Base-by-base conservation (phyloP, 106 monocot genomes). In the Apostasia ramifera region DNA sequence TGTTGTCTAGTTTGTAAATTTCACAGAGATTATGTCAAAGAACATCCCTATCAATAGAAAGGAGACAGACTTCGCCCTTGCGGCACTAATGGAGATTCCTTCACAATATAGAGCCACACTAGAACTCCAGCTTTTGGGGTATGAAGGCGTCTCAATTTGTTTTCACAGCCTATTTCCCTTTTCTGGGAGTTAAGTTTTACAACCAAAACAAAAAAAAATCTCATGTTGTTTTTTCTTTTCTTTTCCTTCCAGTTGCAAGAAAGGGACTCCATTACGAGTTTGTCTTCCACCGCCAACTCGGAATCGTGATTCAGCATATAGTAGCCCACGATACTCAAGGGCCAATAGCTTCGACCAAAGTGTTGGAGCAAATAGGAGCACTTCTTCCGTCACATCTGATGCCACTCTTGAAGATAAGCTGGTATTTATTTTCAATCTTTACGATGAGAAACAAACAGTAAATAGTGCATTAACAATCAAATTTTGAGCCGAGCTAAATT, bases 31-130 rank as follows among this genome's bases (percentile, higher is more conserved):
- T 2, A 93, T 93, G 90, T 80, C 82, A 2, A 78, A 68, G 55
- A 80, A 74, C 56, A 71, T 80, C 42, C 72, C 84, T 13, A 15
- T 67, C 42, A 68, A 62, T 8, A 77, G 76, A 70, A 94, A 87
- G 71, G 94, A 94, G 66, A 71, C 86, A 43, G 84, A 77, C 6
- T 94, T 94, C 71, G 85, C 94, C 11, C 79, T 94, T 44, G 79
- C 81, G 38, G 86, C 94, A 43, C 69, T 93, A 49, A 89, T 89
- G 89, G 93, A 93, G 73, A 86, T 89, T 59, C 93, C 93, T 26
- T 62, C 79, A 15, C 93, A 93, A 57, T 93, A 93, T 56, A 84
- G 73, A 76, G 93, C 93, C 51, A 93, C 89, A 38, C 55, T 90
- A 38, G 86, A 84, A 13, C 81, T 90, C 55, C 80, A 84, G 61